Evolutionary conservation across 2,329 filamentous ascomycete species (phyloP).

Genomic region (Emergomyces orientalis): DNA sequence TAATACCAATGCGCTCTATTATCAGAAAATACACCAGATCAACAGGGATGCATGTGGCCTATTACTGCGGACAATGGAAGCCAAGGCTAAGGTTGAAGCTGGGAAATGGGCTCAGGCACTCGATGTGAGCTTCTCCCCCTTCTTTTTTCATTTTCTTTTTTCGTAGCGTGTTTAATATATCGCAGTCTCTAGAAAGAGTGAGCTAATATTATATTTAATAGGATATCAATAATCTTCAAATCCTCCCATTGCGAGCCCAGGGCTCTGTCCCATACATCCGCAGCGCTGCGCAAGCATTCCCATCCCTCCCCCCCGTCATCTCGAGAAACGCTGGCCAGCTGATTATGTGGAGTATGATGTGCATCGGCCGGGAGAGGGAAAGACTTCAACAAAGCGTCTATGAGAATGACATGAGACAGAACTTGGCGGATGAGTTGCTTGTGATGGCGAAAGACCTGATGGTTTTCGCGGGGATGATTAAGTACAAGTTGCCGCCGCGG

Average conservation of each 20-base stretch:
- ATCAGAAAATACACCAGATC: conserved; percentile 47
- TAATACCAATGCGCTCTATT: conserved; percentile 51
- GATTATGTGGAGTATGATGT: conserved; percentile 85
- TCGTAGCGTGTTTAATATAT: neutral
- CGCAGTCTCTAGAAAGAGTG: conserved; percentile 8
- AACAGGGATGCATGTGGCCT: conserved; percentile 52
- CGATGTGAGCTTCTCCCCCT: conserved; percentile 46
- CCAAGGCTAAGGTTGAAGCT: conserved; percentile 50
- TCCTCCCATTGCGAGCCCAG: conserved; percentile 67
- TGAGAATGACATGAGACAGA: conserved; percentile 44
- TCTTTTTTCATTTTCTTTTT: conserved; percentile 6
- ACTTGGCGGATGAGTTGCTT: conserved; percentile 59
- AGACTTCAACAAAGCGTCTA: conserved; percentile 61
- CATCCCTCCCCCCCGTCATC: conserved; percentile 66
- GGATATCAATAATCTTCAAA: conserved; percentile 64
- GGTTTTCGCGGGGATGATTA: conserved; percentile 85
- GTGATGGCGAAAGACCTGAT: conserved; percentile 82
- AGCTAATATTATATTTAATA: conserved; percentile 29
- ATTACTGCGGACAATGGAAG: conserved; percentile 52
- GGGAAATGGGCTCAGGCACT: conserved; percentile 53
- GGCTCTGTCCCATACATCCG: conserved; percentile 74
- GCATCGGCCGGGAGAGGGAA: conserved; percentile 70
- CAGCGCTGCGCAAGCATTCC: conserved; percentile 69
- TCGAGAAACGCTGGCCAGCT: conserved; percentile 84
- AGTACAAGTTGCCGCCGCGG: conserved; percentile 77